Conservation (phyloP, 768 basidiomycete species). For the Holtermannia corniformis region DNA sequence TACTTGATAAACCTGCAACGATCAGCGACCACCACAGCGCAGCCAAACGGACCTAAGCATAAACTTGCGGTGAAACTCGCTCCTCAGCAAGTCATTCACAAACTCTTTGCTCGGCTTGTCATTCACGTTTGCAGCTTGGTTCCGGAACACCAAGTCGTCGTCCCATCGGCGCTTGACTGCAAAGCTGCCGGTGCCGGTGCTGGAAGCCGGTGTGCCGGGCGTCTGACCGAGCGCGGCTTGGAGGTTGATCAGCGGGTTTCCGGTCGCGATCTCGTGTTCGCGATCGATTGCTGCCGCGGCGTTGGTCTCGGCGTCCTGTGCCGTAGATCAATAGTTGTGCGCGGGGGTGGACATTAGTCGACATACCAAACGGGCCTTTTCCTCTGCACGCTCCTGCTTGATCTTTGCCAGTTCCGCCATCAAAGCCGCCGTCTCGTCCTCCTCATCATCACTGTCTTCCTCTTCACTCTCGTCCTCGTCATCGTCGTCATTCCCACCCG, state of each 20-base stretch:
- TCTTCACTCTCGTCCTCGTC: constrained; percentile 41
- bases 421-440: constrained; percentile 87
- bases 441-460: constrained; percentile 46
- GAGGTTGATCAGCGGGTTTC: constrained; percentile 81
- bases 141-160: constrained; percentile 97
- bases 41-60: constrained; percentile 31
- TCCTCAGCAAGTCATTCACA: constrained; percentile 88
- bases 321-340: neutral
- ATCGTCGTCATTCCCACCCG: constrained; percentile 38
- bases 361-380: constrained; percentile 57
- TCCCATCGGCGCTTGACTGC: constrained; percentile 92
- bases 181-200: constrained; percentile 65
- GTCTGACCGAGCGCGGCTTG: constrained; percentile 75
- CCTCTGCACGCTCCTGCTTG: constrained; percentile 88
- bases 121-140: constrained; percentile 72
- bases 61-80: constrained; percentile 41
- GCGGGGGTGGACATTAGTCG: neutral
- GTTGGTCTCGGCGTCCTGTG: constrained; percentile 62
- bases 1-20: constrained; percentile 11
- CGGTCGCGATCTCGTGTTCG: constrained; percentile 74
- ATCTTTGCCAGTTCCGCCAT: constrained; percentile 97
- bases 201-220: constrained; percentile 42
- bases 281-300: constrained; percentile 50
- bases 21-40: neutral
- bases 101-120: constrained; percentile 62